These are phyloP conservation scores for Phallus indusiatus DNA, from an alignment of 768 basidiomycete species.

Conservation along the genomic window DNA sequence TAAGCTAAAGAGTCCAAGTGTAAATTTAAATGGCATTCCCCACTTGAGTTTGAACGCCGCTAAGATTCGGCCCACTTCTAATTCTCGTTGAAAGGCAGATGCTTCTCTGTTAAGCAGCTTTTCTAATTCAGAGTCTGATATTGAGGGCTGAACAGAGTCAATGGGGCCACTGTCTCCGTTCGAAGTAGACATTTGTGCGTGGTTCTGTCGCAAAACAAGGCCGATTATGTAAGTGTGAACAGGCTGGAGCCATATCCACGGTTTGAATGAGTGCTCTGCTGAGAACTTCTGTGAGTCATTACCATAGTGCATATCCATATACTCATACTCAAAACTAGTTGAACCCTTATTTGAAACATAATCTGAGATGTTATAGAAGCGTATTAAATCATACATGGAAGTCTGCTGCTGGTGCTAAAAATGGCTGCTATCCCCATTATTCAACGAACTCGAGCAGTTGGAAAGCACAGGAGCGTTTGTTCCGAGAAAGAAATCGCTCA, in stretches of 20 bases:
- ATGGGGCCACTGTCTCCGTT: neutral
- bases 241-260: too few relatives aligned
- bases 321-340: neutral
- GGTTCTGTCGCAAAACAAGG: too few relatives aligned
- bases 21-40: conserved; percentile 20
- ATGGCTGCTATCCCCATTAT: neutral
- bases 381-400: neutral
- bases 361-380: neutral
- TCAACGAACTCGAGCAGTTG: neutral
- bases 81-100: conserved; percentile 75
- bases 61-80: conserved; percentile 86
- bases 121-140: conserved; percentile 56
- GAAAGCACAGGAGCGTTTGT: conserved; percentile 30
- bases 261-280: too few relatives aligned
- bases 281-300: too few relatives aligned
- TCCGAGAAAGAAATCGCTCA: conserved; percentile 56
- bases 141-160: neutral
- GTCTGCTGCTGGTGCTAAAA: neutral
- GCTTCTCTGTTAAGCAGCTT: conserved; percentile 73
- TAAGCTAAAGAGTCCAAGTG: neutral
- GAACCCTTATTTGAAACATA: neutral
- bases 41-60: conserved; percentile 96
- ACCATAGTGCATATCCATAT: neutral
- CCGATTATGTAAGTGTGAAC: too few relatives aligned
- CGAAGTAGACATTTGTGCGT: neutral